Base-by-base conservation (phyloP, 1,284 basidiomycete species). In the Fereydounia khargensis region DNA sequence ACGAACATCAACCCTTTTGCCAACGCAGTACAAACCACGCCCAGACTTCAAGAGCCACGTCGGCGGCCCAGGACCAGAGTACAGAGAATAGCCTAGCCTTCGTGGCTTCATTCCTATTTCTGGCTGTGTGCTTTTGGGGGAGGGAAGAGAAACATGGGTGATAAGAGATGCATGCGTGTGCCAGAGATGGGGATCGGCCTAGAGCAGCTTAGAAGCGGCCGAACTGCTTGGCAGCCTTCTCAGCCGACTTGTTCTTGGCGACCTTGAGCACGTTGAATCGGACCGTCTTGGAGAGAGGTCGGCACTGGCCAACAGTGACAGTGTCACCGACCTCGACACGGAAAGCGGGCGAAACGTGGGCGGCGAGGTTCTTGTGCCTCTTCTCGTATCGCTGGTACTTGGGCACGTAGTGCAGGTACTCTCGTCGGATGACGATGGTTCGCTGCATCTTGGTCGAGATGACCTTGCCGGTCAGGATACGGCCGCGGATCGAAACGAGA, bases 391-490 rank as follows among this genome's bases (percentile, higher is more conserved):
- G 73, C 69, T 75, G 90, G 85, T 98, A 99, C 84, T 99, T 98
- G 72, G 92, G 90, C 77, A 98, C 85, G 81, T 89, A 98, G 82
- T 97, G 95, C 33, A 79, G 76, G 74, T 97, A 99, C 79, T 99
- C 95, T 76, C 95, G 84, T 66, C 95, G 92, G 81, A 98, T 91
- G 81, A 98, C 85, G 78, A 97, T 84, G 57, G 95, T 98, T 77
- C 95, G 90, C 79, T 87, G 95, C 95, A 99, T 98, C 84, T 99
- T 99, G 40, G 92, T 96, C 65, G 94, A 97, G 51, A 98, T 82
- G 66, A 98, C 92, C 78, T 88, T 88, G 79, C 95, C 95, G 52
- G 91, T 94, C 68, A 99, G 81, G 81, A 99, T 97, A 77, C 95
- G 94, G 59, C 95, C 95, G 79, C 95, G 94, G 79, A 99, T 98